Evolutionary conservation across 1,284 basidiomycete species (phyloP).

Genomic region (Naganishia sp.): DNA sequence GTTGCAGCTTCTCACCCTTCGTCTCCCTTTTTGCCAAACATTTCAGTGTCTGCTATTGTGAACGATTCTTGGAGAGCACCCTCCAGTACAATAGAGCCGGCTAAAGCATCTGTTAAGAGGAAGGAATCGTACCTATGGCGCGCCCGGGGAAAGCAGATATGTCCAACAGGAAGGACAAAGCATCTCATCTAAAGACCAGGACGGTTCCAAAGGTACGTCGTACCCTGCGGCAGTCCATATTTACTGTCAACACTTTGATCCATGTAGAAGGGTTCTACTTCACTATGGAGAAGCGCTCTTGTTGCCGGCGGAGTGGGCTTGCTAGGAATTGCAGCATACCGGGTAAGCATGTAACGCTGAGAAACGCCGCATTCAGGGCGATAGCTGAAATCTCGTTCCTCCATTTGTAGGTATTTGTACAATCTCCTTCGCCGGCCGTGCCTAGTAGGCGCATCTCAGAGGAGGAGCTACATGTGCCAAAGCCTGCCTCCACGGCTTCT

Average conservation of each 20-base stretch:
- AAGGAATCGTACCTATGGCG: neutral
- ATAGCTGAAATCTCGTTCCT: too few species aligned
- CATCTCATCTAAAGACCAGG: too few species aligned
- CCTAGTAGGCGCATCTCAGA: too few species aligned
- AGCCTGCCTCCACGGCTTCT: neutral
- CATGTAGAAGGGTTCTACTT: neutral
- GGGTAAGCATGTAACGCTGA: neutral
- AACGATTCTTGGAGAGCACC: too few species aligned
- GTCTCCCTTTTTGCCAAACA: too few species aligned
- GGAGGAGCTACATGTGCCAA: neutral
- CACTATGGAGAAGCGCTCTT: neutral
- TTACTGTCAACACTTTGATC: too few species aligned
- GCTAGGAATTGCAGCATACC: neutral
- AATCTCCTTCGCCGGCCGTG: neutral
- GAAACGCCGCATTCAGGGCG: neutral
- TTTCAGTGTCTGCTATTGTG: too few species aligned
- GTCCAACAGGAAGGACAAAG: too few species aligned
- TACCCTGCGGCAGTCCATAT: too few species aligned
- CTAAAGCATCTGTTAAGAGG: neutral
- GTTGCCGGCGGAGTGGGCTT: constrained; percentile 11
- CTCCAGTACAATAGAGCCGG: too few species aligned
- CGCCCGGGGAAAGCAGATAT: neutral
- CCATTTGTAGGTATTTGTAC: neutral
- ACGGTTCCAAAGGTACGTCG: too few species aligned
- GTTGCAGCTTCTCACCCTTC: too few species aligned